These are phyloP conservation scores for Russula earlei DNA, from an alignment of 768 basidiomycete genomes.

Conservation along the genomic window DNA sequence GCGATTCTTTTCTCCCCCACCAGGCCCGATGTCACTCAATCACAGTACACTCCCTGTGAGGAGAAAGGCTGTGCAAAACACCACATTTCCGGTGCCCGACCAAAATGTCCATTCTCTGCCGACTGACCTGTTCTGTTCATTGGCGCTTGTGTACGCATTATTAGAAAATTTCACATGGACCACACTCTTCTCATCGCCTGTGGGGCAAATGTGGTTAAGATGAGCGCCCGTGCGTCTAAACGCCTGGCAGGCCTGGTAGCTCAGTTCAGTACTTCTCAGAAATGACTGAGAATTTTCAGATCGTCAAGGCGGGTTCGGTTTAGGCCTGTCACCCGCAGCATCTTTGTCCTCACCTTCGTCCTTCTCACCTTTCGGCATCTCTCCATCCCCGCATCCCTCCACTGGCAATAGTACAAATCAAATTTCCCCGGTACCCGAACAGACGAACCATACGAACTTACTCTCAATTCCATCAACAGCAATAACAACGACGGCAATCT, in stretches of 20 bases:
- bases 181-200: no score
- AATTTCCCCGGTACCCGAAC: slow-evolving; percentile 23
- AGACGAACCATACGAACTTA: slow-evolving; percentile 18
- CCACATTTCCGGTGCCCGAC: no score
- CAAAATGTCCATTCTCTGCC: no score
- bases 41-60: slow-evolving; percentile 18
- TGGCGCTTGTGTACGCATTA: no score
- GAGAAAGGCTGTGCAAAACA: no score
- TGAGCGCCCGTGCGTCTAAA: no score
- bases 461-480: slow-evolving; percentile 19
- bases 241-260: no score
- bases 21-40: slow-evolving; percentile 18
- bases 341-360: slow-evolving; percentile 21
- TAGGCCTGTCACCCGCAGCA: slow-evolving; percentile 19
- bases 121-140: no score
- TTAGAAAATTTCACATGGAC: no score
- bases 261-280: no score
- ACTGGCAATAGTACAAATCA: slow-evolving; percentile 19
- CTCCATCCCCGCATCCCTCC: slow-evolving; percentile 25
- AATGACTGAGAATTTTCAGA: no score
- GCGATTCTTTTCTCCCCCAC: slow-evolving; percentile 31
- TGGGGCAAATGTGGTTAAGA: no score
- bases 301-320: slow-evolving; percentile 24
- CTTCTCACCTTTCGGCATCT: slow-evolving; percentile 32
- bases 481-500: slow-evolving; percentile 20